These are phyloP conservation scores for Leccinum pseudoinsigne DNA, from an alignment of 1,284 basidiomycete species.

Conservation along the genomic window DNA sequence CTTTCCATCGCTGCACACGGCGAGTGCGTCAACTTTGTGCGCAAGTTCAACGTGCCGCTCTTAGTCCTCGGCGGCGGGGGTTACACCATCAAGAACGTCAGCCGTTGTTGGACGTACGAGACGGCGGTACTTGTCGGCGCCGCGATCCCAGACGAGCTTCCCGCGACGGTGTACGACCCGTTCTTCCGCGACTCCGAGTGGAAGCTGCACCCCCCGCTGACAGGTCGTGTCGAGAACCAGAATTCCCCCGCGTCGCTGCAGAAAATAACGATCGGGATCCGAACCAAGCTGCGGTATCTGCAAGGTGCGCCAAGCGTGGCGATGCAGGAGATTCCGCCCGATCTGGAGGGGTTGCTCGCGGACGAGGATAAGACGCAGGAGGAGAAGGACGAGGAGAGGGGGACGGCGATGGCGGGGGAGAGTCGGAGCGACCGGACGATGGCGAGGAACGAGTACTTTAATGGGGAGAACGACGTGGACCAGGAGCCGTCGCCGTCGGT, in stretches of 20 bases:
- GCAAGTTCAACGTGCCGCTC: conserved; percentile 88
- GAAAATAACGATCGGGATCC: conserved; percentile 81
- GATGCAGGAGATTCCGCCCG: conserved; percentile 96
- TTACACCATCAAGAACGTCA: conserved; percentile 95
- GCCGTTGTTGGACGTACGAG: conserved; percentile 99
- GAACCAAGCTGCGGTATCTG: conserved; percentile 91
- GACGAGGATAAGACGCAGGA: conserved; percentile 74
- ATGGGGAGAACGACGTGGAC: conserved; percentile 71
- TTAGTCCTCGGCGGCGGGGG: conserved; percentile 94
- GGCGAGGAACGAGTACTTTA: conserved; percentile 69
- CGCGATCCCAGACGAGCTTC: conserved; percentile 83
- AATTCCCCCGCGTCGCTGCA: conserved; percentile 85
- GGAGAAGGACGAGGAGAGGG: conserved; percentile 69
- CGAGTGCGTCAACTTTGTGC: conserved; percentile 96
- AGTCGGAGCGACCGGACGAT: conserved; percentile 49
- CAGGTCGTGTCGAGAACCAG: conserved; percentile 90
- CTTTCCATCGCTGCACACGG: conserved; percentile 99
- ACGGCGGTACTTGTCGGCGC: conserved; percentile 92
- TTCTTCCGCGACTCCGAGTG: conserved; percentile 93
- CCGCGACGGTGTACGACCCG: conserved; percentile 87
- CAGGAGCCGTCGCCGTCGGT: conserved; percentile 35
- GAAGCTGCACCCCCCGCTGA: conserved; percentile 91
- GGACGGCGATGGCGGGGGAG: conserved; percentile 60
- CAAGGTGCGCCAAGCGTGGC: conserved; percentile 95
- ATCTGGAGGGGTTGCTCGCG: conserved; percentile 78